These are phyloP conservation scores for Rhodocollybia butyracea DNA, from an alignment of 768 basidiomycete species.

Conservation along the genomic window DNA sequence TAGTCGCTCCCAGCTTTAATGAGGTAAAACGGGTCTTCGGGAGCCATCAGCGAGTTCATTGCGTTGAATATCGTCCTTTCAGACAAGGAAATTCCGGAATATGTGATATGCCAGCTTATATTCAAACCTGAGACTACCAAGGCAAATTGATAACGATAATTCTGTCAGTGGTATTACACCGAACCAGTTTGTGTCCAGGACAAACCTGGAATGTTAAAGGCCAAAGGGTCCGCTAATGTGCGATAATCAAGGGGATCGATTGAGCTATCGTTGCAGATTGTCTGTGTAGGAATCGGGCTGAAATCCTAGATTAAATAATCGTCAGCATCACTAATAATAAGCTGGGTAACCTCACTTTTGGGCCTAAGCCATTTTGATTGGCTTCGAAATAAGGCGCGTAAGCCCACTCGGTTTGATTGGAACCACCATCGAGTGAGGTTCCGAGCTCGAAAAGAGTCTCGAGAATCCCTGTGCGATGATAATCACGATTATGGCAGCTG, in stretches of 20 bases:
- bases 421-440: not conserved
- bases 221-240: not conserved
- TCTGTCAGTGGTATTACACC: too few species aligned
- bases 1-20: not conserved
- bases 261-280: not conserved
- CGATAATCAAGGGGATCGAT: not conserved
- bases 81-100: not conserved
- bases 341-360: not conserved
- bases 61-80: not conserved
- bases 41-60: not conserved
- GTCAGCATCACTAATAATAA: not conserved
- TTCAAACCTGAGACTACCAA: too few species aligned
- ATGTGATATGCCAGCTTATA: slow-evolving; percentile 3
- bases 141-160: too few species aligned
- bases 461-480: not conserved
- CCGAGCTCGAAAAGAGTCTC: slow-evolving; percentile 6
- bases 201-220: not conserved
- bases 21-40: not conserved
- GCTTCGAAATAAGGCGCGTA: slow-evolving; percentile 7
- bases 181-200: too few species aligned
- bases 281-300: not conserved
- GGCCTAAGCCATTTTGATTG: not conserved
- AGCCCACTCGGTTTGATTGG: slow-evolving; percentile 2
- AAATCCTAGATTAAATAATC: not conserved
- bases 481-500: not conserved